These are phyloP conservation scores for Tetrapisispora taiwanensis DNA, from an alignment of 805 yeast genomes.

Conservation along the genomic window DNA sequence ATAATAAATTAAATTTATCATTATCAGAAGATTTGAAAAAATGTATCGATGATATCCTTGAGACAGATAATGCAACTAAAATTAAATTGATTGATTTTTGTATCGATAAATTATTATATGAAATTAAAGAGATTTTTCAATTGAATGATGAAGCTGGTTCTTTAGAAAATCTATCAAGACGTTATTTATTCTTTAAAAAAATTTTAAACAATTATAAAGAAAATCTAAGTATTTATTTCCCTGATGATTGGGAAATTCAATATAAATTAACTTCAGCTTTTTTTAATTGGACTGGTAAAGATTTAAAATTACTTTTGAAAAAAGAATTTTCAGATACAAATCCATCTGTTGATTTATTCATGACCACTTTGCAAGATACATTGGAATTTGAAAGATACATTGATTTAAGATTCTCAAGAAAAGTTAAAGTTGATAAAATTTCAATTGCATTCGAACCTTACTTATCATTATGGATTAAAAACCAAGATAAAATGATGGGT, in stretches of 20 bases:
- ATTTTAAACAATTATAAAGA: constrained; percentile 50
- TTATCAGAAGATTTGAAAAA: constrained; percentile 28
- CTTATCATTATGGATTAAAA: constrained; percentile 72
- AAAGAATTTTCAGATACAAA: constrained; percentile 31
- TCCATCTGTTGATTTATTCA: constrained; percentile 49
- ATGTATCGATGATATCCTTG: constrained; percentile 67
- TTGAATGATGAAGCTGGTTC: constrained; percentile 89
- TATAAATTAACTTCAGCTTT: constrained; percentile 50
- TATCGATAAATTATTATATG: constrained; percentile 56
- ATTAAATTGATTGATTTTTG: constrained; percentile 65
- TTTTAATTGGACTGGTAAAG: constrained; percentile 58
- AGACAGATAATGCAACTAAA: constrained; percentile 49
- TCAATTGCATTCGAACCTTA: constrained; percentile 78
- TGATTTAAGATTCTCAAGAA: constrained; percentile 49
- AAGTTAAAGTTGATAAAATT: constrained; percentile 34
- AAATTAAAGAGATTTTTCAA: constrained; percentile 64
- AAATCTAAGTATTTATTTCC: constrained; percentile 47
- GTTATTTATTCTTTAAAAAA: constrained; percentile 74
- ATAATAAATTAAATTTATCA: constrained; percentile 5
- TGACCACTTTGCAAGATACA: constrained; percentile 63
- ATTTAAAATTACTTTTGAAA: constrained; percentile 46
- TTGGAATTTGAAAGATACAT: constrained; percentile 74
- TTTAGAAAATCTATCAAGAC: constrained; percentile 70
- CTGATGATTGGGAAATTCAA: constrained; percentile 61
- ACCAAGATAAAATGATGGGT: constrained; percentile 60